These are phyloP conservation scores for Sporisorium scitamineum DNA, from an alignment of 1,284 basidiomycete species.

Conservation along the genomic window DNA sequence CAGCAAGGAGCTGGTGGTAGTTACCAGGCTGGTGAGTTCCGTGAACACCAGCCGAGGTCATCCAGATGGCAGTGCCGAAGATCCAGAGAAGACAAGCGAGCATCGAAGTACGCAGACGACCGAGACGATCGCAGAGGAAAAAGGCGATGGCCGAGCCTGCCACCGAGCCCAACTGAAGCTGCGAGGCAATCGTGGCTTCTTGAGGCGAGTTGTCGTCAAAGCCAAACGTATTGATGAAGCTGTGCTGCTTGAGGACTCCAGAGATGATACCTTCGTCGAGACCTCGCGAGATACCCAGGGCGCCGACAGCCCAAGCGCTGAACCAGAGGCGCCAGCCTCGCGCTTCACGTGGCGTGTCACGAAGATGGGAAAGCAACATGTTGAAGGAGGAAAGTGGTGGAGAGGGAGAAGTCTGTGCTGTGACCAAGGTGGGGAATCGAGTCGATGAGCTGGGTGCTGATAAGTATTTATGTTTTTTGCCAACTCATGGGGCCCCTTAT, in stretches of 20 bases:
- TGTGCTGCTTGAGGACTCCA: slow-evolving; percentile 42
- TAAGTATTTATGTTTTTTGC: not conserved
- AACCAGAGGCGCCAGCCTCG: slow-evolving; percentile 48
- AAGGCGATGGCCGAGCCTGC: slow-evolving; percentile 57
- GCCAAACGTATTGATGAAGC: slow-evolving; percentile 42
- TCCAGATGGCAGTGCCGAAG: slow-evolving; percentile 55
- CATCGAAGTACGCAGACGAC: slow-evolving; percentile 50
- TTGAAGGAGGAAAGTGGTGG: not conserved
- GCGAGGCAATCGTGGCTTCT: slow-evolving; percentile 49
- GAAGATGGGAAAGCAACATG: slow-evolving; percentile 46
- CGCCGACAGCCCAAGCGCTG: slow-evolving; percentile 46
- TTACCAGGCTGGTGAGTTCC: slow-evolving; percentile 40
- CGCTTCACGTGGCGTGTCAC: slow-evolving; percentile 44
- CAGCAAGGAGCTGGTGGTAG: slow-evolving; percentile 51
- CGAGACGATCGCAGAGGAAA: slow-evolving; percentile 51
- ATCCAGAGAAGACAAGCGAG: slow-evolving; percentile 55
- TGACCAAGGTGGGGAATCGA: not conserved
- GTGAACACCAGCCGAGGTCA: slow-evolving; percentile 42
- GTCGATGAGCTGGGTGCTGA: not conserved
- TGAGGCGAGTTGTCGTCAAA: slow-evolving; percentile 49
- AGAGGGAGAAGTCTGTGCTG: not conserved
- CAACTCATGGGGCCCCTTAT: not conserved
- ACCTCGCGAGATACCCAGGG: slow-evolving; percentile 51
- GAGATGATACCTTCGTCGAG: slow-evolving; percentile 58
- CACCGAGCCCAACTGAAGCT: slow-evolving; percentile 53